Evolutionary conservation across 2,329 filamentous ascomycete species (phyloP).

Genomic region (Colletotrichum sp.): DNA sequence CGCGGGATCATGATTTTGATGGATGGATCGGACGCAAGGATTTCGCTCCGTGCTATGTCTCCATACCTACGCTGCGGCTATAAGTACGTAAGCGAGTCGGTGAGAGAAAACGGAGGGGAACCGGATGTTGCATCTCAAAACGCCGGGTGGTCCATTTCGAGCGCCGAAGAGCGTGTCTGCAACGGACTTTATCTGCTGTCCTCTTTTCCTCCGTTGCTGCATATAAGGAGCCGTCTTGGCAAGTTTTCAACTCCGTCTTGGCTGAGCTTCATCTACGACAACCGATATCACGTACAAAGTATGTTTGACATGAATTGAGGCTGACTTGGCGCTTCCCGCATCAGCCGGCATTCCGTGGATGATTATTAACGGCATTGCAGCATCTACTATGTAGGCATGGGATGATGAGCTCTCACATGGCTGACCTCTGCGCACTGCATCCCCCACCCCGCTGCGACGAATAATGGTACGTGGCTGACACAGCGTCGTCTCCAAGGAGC

Average conservation of each 20-base stretch:
- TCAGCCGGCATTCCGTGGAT: neutral
- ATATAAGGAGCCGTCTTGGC: no score
- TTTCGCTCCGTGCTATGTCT: neutral
- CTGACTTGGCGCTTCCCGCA: neutral
- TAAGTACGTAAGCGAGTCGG: neutral
- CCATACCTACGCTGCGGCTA: no score
- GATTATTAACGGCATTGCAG: neutral
- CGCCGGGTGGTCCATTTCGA: no score
- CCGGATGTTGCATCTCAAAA: neutral
- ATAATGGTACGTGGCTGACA: neutral
- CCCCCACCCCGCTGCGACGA: neutral
- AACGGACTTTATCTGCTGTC: neutral
- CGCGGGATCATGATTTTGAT: slow-evolving; percentile 10
- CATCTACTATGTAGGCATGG: no score
- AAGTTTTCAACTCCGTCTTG: no score
- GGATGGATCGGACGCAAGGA: slow-evolving; percentile 12
- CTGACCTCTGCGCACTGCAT: neutral
- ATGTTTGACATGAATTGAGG: no score
- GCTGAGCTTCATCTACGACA: no score
- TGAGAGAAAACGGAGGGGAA: neutral
- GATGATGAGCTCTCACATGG: neutral
- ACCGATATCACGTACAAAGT: no score
- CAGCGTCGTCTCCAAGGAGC: neutral
- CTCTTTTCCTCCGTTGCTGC: neutral
- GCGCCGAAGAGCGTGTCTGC: no score